These are phyloP conservation scores for Salix koriyanagi DNA, from an alignment of 345 rosid species.

Conservation along the genomic window DNA sequence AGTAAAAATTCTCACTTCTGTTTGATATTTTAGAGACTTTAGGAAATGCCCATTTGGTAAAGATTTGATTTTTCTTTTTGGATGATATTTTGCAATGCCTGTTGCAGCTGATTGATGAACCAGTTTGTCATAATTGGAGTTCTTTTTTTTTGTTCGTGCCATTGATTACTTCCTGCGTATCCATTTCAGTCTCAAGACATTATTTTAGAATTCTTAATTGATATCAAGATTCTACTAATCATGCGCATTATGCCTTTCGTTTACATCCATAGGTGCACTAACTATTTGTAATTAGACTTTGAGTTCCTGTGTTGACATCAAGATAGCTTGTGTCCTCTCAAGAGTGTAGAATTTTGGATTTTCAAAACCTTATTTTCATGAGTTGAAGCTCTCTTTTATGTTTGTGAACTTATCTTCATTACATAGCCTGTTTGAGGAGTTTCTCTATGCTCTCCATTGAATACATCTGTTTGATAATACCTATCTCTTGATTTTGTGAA, in stretches of 20 bases:
- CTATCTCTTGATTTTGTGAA: neutral
- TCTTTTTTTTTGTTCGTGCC: neutral
- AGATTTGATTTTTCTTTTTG: neutral
- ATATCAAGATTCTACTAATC: neutral
- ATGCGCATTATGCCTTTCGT: slow-evolving; percentile 1
- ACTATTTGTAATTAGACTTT: neutral
- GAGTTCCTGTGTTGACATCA: neutral
- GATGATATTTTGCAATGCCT: neutral
- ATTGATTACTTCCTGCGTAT: neutral
- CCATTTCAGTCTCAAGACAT: neutral
- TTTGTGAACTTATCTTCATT: neutral
- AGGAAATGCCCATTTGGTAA: slow-evolving; percentile 2
- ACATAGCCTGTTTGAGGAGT: neutral
- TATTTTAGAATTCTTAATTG: neutral
- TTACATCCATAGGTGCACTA: neutral
- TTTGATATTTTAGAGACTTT: neutral
- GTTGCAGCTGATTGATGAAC: neutral
- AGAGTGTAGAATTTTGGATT: neutral
- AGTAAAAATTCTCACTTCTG: slow-evolving; percentile 27
- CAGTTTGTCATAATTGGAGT: neutral
- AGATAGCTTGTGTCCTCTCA: neutral
- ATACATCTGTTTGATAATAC: neutral
- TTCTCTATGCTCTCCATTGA: neutral
- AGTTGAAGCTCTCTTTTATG: neutral
- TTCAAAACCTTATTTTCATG: neutral